Evolutionary conservation across 2,329 filamentous ascomycete genomes (phyloP), one percentile per base, ranked within the genome.

Genomic region (Aspergillus japonicus): DNA sequence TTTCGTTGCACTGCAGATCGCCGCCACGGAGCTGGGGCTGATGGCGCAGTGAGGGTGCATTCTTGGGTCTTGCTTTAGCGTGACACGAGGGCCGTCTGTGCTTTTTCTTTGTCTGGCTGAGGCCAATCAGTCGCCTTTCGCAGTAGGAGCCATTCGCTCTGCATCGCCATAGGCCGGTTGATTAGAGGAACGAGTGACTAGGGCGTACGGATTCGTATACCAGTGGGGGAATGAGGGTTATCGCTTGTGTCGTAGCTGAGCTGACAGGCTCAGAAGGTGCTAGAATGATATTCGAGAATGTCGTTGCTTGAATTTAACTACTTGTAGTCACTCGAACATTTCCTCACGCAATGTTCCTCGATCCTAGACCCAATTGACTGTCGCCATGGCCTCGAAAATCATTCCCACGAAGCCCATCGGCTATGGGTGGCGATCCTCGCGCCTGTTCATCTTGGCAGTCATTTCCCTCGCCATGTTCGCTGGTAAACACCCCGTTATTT

Each of bases 1-100:
- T 6, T 24, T 59, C 8, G 14, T 59, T 5, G 48, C 57, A 29
- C 47, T 59, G 57, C 57, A 59, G 26, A 52, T 59, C n/a, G 24
- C 11, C 23, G 48, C 48, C 29, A n/a, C 24, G 2, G 48, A 50
- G 16, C 39, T 19, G 14, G 39, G 39, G 39, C 16, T 44, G 39
- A 44, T 10, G 16, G 39, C 16, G n/a, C 16, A 44, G 39, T 44
- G 39, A 44, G n/a, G 39, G 39, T 44, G 16, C 39, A 44, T 16
- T 8, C 16, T 29, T 29, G 7, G 39, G n/a, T 8, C 39, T 44
- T 12, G 39, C 39, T 16, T 44, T 4, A 4, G 33, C 16, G 39
- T n/a, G 39, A 44, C 39, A 44, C 39, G 26, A 44, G 16, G 14
- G 6, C 33, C 39, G 5, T 19, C 14, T 8, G 14, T 44, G 14